phyloP scores from a whole-genome alignment of 306 rosid genomes.

The Cucurbita pepo region DNA sequence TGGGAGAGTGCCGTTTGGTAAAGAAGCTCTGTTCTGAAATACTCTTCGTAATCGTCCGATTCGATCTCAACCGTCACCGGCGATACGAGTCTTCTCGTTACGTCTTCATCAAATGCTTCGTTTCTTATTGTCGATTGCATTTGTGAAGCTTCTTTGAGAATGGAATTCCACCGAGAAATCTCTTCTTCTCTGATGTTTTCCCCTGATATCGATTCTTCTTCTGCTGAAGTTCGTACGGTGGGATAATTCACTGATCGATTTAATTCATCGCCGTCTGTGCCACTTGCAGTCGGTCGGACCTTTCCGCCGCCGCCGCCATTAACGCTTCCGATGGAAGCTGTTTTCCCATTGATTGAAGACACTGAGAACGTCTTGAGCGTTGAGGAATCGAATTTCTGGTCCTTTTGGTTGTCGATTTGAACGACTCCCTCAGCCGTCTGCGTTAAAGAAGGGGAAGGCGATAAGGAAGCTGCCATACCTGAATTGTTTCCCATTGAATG shows the following conservation, averaged over 20 bases:
- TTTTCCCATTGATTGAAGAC: not conserved
- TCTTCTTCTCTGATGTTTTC: slow-evolving; percentile 17
- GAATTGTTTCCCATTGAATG: slow-evolving; percentile 32
- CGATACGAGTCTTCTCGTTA: slow-evolving; percentile 20
- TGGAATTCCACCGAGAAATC: slow-evolving; percentile 28
- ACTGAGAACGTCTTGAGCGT: not conserved
- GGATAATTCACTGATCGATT: not conserved
- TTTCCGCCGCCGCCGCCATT: not conserved
- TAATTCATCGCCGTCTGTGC: slow-evolving; percentile 7
- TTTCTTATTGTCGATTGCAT: slow-evolving; percentile 18
- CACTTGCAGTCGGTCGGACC: slow-evolving; percentile 3
- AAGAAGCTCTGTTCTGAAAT: slow-evolving; percentile 35
- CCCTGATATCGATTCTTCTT: not conserved
- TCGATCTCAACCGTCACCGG: slow-evolving; percentile 40
- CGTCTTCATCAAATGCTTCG: slow-evolving; percentile 30
- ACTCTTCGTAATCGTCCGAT: slow-evolving; percentile 35
- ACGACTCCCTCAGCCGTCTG: not conserved
- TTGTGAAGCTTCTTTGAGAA: slow-evolving; percentile 43
- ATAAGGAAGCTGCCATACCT: slow-evolving; percentile 11
- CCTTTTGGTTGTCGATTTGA: not conserved
- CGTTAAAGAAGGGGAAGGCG: not conserved
- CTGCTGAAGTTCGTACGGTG: not conserved
- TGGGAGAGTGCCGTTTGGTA: slow-evolving; percentile 29
- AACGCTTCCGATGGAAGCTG: not conserved
- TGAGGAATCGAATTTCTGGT: slow-evolving; percentile 6